Percentiles rank a stretch among this genome's conserved stretches.
These are phyloP conservation scores for Bretziella fagacearum DNA, from an alignment of 2,329 filamentous ascomycete genomes.

Conservation along the genomic window DNA sequence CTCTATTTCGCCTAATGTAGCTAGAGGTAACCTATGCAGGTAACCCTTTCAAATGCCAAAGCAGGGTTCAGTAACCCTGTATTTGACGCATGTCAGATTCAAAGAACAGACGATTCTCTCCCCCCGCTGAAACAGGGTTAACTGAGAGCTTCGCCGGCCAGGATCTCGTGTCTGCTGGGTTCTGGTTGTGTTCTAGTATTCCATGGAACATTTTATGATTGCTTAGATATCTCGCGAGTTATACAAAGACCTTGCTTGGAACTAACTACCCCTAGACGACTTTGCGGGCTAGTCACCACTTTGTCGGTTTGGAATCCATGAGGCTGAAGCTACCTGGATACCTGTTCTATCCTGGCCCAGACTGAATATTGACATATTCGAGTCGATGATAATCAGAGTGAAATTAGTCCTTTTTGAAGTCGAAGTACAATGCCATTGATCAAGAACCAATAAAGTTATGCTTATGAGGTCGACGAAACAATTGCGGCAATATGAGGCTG, in stretches of 20 bases:
- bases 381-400: too few species aligned
- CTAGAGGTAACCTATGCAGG: not conserved
- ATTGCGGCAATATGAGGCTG: too few species aligned
- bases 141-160: not conserved
- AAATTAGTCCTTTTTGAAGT: not conserved
- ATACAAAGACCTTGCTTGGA: too few species aligned
- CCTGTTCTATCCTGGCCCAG: not conserved
- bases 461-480: too few species aligned
- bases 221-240: not conserved
- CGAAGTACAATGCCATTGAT: too few species aligned
- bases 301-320: not conserved
- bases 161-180: not conserved
- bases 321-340: not conserved
- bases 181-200: not conserved
- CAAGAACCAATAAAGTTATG: too few species aligned
- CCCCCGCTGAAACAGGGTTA: not conserved
- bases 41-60: constrained; percentile 1
- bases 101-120: not conserved
- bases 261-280: not conserved
- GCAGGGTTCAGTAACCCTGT: not conserved
- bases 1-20: constrained; percentile 3
- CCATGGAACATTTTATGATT: not conserved
- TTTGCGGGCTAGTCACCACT: not conserved
- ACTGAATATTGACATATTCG: not conserved
- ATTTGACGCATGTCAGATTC: not conserved